These are phyloP conservation scores for Leptographium wingfieldii DNA, from an alignment of 2,329 filamentous ascomycete genomes.

Conservation along the genomic window DNA sequence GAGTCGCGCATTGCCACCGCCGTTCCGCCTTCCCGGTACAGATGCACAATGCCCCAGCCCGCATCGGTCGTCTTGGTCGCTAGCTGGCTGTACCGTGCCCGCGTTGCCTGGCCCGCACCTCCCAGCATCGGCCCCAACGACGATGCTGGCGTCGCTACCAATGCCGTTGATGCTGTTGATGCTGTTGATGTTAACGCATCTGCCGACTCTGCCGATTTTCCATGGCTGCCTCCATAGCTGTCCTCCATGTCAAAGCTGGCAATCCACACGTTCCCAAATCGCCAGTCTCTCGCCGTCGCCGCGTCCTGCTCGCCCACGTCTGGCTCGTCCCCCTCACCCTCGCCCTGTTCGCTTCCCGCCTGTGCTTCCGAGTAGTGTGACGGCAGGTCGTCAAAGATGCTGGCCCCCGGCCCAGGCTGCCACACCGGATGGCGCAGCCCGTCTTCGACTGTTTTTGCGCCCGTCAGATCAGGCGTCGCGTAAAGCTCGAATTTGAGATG, in stretches of 20 bases:
- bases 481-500: slow-evolving; percentile 57
- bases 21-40: slow-evolving; percentile 64
- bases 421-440: slow-evolving; percentile 20
- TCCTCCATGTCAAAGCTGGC: slow-evolving; percentile 63
- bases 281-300: slow-evolving; percentile 55
- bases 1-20: slow-evolving; percentile 5
- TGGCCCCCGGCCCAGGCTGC: slow-evolving; percentile 33
- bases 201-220: background rate
- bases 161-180: too few species aligned
- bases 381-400: slow-evolving; percentile 44
- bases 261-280: slow-evolving; percentile 66
- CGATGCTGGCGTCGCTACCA: slow-evolving; percentile 17
- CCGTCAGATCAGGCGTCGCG: slow-evolving; percentile 27
- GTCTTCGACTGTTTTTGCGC: slow-evolving; percentile 3
- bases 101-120: slow-evolving; percentile 61
- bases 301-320: slow-evolving; percentile 15
- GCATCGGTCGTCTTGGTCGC: slow-evolving; percentile 62
- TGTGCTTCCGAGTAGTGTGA: slow-evolving; percentile 26
- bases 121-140: slow-evolving; percentile 40
- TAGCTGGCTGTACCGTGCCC: slow-evolving; percentile 64
- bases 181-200: too few species aligned
- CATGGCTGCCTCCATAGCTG: slow-evolving; percentile 6
- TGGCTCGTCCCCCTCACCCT: background rate
- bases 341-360: slow-evolving; percentile 7
- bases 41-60: slow-evolving; percentile 85